Conservation (phyloP, 768 basidiomycete species). For the Tylopilus sp. region DNA sequence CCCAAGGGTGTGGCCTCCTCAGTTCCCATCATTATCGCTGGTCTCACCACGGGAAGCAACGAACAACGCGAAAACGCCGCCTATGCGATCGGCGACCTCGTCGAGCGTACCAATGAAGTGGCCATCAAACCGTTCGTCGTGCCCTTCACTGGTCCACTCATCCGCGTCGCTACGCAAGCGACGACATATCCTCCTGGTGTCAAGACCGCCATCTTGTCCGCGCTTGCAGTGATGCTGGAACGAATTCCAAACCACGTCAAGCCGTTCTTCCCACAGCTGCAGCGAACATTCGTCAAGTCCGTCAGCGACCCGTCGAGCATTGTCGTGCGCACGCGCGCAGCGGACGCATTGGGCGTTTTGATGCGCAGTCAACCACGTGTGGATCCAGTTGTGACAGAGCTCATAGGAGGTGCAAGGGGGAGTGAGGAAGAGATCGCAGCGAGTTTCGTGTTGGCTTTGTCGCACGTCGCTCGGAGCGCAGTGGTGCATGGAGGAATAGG, state of each 20-base stretch:
- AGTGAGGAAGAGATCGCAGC: constrained; percentile 71
- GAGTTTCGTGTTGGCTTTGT: constrained; percentile 73
- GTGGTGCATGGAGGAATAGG: constrained; percentile 63
- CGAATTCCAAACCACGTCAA: constrained; percentile 87
- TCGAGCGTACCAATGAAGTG: constrained; percentile 77
- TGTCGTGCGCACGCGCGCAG: constrained; percentile 78
- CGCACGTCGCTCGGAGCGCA: constrained; percentile 68
- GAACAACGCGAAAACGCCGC: constrained; percentile 95
- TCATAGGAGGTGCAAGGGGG: constrained; percentile 57
- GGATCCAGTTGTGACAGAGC: constrained; percentile 91
- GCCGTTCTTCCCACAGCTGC: constrained; percentile 98
- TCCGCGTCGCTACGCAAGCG: constrained; percentile 89
- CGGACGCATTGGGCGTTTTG: constrained; percentile 79
- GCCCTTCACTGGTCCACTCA: constrained; percentile 92
- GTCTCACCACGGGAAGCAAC: constrained; percentile 91
- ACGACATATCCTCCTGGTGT: constrained; percentile 89
- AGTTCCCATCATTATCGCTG: constrained; percentile 86
- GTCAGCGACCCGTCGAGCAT: constrained; percentile 75
- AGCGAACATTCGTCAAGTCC: constrained; percentile 95
- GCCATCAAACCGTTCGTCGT: constrained; percentile 96
- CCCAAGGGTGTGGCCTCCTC: constrained; percentile 80
- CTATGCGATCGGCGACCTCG: constrained; percentile 93
- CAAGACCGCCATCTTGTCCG: constrained; percentile 86
- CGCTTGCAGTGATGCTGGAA: constrained; percentile 81
- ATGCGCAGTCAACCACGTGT: constrained; percentile 90